phyloP scores from a whole-genome alignment of 805 yeast genomes.

The Lipomyces anomalus region DNA sequence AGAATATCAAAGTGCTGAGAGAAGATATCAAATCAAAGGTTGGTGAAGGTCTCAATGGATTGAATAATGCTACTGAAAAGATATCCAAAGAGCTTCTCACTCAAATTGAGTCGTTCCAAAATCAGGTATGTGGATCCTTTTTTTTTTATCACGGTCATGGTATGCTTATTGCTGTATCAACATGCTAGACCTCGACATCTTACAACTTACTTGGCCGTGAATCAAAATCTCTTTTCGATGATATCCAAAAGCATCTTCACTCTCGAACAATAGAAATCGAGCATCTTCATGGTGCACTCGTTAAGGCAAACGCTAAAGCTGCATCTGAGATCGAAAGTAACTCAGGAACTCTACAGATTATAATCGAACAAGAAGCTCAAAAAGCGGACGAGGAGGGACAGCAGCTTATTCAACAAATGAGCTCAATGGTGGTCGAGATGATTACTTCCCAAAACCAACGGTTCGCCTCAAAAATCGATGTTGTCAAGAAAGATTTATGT shows the following conservation, averaged over 20 bases:
- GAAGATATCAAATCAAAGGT: conserved; percentile 25
- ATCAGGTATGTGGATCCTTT: conserved; percentile 8
- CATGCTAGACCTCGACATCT: conserved; percentile 19
- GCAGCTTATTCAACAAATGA: conserved; percentile 13
- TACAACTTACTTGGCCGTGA: conserved; percentile 26
- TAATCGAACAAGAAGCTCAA: conserved; percentile 13
- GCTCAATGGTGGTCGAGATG: conserved; percentile 3
- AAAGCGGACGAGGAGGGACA: conserved; percentile 11
- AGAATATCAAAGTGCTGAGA: conserved; percentile 18
- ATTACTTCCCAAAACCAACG: conserved; percentile 13
- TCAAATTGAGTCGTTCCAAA: conserved; percentile 18
- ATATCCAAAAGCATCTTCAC: conserved; percentile 18
- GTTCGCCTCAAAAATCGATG: conserved; percentile 3
- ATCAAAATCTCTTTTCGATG: conserved; percentile 24
- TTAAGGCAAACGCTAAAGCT: conserved; percentile 10
- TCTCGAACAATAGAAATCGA: conserved; percentile 23
- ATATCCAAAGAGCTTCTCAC: conserved; percentile 19
- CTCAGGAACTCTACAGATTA: conserved; percentile 1
- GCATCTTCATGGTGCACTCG: conserved; percentile 14
- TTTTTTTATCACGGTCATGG: neutral
- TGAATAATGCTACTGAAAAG: conserved; percentile 20
- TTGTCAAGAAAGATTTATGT: conserved; percentile 1
- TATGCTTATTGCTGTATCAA: neutral
- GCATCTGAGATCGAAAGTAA: conserved; percentile 6
- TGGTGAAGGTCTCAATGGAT: conserved; percentile 21